Base-by-base conservation (phyloP, 2,329 filamentous ascomycete genomes). In the Aspergillus unguis region DNA sequence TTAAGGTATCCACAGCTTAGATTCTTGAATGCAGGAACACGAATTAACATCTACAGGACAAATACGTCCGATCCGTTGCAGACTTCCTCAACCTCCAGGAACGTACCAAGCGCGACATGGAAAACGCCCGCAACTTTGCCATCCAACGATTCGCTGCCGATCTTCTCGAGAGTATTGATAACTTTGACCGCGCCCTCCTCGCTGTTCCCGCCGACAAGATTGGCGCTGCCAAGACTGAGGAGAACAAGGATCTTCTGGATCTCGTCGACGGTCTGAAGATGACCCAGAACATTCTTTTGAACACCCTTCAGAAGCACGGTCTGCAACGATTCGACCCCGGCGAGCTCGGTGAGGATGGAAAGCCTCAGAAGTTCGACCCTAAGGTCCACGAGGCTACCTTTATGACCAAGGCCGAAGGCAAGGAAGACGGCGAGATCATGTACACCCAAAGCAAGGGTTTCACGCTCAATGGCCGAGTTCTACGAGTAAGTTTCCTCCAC, bases 31-130 rank as follows among this genome's bases (percentile, higher is more conserved):
- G 36, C 45, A 43, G 37, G 27, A 9, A 31, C 4, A 6, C 5
- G 4, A 38, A 40, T 7, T 51, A 11, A 50, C 32, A 6, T 6
- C 9, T 9, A 5, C 44, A 97, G 94, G 94, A 97, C 77, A 94
- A 91, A 79, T 95, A 91, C 75, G 83, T 96, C 58, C 92, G 94
- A 71, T 88, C 88, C 50, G 85, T 97, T 59, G 94, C 94, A 75
- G 94, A 99, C 67, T 97, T 95, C 83, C 90, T 90, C 71, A 99
- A 97, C 77, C 88, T 99, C 47, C 92, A 97, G 78, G 90, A 96
- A 68, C 90, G 94, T 68, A 95, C 90, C 40, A 83, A 86, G 72
- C 90, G 94, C 68, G 94, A 99, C 63, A 86, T 95, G 71, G 89
- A 94, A 74, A 76, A 83, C 23, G 90, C 92, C 23, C 86, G 87